Evolutionary conservation across 2,329 filamentous ascomycete genomes (phyloP), one percentile per base, ranked within the genome.

Genomic region (Penicillium sp.): DNA sequence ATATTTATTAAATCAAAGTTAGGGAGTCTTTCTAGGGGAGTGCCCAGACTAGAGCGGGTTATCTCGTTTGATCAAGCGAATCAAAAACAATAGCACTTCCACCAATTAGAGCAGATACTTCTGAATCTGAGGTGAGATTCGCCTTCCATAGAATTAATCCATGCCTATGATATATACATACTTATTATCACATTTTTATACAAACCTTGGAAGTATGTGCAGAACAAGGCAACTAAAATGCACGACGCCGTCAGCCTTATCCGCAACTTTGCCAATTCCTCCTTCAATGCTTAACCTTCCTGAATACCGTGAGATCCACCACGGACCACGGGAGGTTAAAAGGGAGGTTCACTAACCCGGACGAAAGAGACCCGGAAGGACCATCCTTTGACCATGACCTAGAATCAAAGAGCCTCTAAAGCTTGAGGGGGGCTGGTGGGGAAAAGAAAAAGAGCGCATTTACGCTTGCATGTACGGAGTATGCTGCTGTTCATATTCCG

Each of bases 71-170:
- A 42, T 9, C 10, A 29, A 47, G 29, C 27, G 27, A 48, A 48
- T 48, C 44, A 48, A 31, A 35, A 15, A 48, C 15, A 35, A 21
- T 23, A 12, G 5, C 8, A 21, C 1, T 19, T 55, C 38, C 23
- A 21, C 51, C 45, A 49, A 55, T 58, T 21, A 58, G 6, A 17
- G 8, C 31, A 39, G 8, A 25, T 21, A 2, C 8, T 13, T 17
- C 49, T 13, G 21, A 29, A 42, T 53, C 49, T 53, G 55, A 57
- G 49, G 55, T 57, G 44, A 53, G 55, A 57, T 57, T 57, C 29
- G n/a, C 8, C 17, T 21, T 27, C 31, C 31, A 33, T 33, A 17
- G 23, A 49, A 29, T 4, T 4, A 17, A 41, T 25, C 12, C 29
- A 47, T 19, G 3, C 42, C 25, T 38, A 45, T 29, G 38, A 21